These are phyloP conservation scores for Leishmania mexicana DNA, from an alignment of 208 protist species.

Conservation along the genomic window DNA sequence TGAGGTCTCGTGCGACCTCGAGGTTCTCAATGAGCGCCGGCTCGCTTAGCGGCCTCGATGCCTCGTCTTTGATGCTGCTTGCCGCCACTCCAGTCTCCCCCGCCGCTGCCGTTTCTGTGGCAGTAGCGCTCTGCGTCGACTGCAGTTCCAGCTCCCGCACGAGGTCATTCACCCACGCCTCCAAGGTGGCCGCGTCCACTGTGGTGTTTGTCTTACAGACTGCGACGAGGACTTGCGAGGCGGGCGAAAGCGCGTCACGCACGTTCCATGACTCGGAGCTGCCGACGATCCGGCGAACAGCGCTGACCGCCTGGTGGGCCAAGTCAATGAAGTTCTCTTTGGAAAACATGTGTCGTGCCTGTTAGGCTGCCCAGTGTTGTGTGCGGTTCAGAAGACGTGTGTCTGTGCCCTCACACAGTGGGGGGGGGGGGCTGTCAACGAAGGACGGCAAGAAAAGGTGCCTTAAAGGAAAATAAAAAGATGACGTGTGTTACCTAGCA, in stretches of 20 bases:
- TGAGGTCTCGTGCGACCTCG: constrained; percentile 41
- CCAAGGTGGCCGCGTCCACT: constrained; percentile 15
- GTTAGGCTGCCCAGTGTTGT: neutral
- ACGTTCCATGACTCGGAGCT: constrained; percentile 28
- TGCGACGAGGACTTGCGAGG: constrained; percentile 55
- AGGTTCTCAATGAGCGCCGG: constrained; percentile 51
- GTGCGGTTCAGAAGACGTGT: neutral
- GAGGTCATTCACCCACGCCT: constrained; percentile 26
- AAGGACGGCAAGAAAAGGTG: neutral
- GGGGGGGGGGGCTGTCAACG: neutral
- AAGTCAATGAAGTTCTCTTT: constrained; percentile 60
- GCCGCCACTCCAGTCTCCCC: neutral
- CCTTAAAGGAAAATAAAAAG: neutral
- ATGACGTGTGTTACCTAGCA: neutral
- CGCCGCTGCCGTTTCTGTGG: neutral
- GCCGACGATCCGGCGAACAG: constrained; percentile 59
- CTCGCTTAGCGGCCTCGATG: constrained; percentile 48
- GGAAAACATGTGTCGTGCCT: constrained; percentile 42
- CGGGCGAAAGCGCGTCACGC: constrained; percentile 42
- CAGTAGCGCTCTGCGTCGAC: neutral
- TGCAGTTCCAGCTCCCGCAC: constrained; percentile 28
- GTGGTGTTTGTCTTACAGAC: constrained; percentile 41
- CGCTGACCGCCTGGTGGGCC: constrained; percentile 65
- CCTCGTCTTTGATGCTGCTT: constrained; percentile 5
- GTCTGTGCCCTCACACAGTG: neutral